These are phyloP conservation scores for Rhizopus sp. DNA, from an alignment of 371 early-diverging fungal species.

Conservation along the genomic window DNA sequence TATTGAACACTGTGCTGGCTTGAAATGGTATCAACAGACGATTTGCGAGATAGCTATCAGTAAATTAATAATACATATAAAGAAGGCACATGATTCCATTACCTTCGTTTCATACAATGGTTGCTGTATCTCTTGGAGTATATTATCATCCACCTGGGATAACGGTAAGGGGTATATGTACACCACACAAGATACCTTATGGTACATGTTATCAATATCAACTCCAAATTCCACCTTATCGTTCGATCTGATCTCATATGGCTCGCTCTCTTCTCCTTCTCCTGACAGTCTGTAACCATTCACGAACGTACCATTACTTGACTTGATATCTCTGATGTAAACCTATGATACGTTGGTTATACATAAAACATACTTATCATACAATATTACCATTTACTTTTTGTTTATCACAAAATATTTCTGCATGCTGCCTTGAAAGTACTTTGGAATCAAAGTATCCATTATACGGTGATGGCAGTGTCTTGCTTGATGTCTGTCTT, in stretches of 20 bases:
- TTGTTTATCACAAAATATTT: slow-evolving; percentile 72
- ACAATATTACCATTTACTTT: slow-evolving; percentile 49
- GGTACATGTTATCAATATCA: slow-evolving; percentile 75
- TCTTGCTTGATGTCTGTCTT: slow-evolving; percentile 70
- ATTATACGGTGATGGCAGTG: slow-evolving; percentile 66
- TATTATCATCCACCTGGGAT: slow-evolving; percentile 38
- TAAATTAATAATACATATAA: no score
- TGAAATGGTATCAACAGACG: slow-evolving; percentile 10
- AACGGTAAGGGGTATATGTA: slow-evolving; percentile 42
- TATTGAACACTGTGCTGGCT: background rate
- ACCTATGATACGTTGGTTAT: slow-evolving; percentile 38
- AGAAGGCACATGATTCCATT: slow-evolving; percentile 8
- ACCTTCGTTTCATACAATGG: slow-evolving; percentile 10
- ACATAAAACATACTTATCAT: background rate
- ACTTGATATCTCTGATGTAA: slow-evolving; percentile 77
- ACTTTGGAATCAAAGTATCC: slow-evolving; percentile 91
- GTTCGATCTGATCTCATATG: slow-evolving; percentile 60
- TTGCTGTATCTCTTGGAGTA: slow-evolving; percentile 23
- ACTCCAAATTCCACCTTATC: slow-evolving; percentile 88
- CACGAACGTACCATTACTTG: slow-evolving; percentile 88
- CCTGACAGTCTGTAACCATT: slow-evolving; percentile 74
- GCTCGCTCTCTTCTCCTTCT: slow-evolving; percentile 68
- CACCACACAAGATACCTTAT: slow-evolving; percentile 69
- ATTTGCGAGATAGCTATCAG: slow-evolving; percentile 4
- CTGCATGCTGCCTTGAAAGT: slow-evolving; percentile 81